Conservation (phyloP, 1,284 basidiomycete genomes). For the Termitomyces sp. region DNA sequence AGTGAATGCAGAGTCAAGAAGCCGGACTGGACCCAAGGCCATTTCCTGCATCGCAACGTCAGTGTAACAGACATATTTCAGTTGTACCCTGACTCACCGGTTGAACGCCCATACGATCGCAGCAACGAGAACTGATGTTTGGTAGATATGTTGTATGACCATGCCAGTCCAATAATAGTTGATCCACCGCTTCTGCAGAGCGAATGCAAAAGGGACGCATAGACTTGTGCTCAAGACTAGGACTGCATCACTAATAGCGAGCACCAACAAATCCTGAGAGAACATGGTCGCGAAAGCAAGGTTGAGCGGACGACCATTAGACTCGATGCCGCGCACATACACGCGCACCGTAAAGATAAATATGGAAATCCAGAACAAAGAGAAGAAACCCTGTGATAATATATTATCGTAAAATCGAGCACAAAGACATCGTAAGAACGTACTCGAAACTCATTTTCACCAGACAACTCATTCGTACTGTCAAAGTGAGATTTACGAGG, state of each 20-base stretch:
- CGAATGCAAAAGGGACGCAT: slow-evolving; percentile 80
- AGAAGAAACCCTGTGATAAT: slow-evolving; percentile 81
- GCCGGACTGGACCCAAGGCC: slow-evolving; percentile 98
- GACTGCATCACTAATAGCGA: slow-evolving; percentile 81
- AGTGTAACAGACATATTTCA: neutral
- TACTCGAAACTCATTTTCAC: slow-evolving; percentile 82
- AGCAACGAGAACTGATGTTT: slow-evolving; percentile 62
- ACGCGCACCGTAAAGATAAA: slow-evolving; percentile 78
- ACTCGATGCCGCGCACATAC: slow-evolving; percentile 72
- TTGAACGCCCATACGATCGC: slow-evolving; percentile 85
- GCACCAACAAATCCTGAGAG: slow-evolving; percentile 77
- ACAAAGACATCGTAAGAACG: slow-evolving; percentile 23
- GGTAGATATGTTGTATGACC: slow-evolving; percentile 74
- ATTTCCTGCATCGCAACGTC: slow-evolving; percentile 49
- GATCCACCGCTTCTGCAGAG: slow-evolving; percentile 74
- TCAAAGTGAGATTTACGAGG: slow-evolving; percentile 85
- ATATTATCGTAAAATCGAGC: neutral
- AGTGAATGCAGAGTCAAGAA: slow-evolving; percentile 91
- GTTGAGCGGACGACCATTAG: slow-evolving; percentile 75
- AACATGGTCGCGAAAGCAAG: slow-evolving; percentile 85
- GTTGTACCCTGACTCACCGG: slow-evolving; percentile 37
- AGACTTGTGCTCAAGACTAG: slow-evolving; percentile 76
- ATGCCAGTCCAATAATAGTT: slow-evolving; percentile 72
- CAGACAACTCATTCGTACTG: slow-evolving; percentile 67
- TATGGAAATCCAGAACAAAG: slow-evolving; percentile 86